Base-by-base conservation (phyloP, 1,284 basidiomycete species). In the Grifola frondosa region DNA sequence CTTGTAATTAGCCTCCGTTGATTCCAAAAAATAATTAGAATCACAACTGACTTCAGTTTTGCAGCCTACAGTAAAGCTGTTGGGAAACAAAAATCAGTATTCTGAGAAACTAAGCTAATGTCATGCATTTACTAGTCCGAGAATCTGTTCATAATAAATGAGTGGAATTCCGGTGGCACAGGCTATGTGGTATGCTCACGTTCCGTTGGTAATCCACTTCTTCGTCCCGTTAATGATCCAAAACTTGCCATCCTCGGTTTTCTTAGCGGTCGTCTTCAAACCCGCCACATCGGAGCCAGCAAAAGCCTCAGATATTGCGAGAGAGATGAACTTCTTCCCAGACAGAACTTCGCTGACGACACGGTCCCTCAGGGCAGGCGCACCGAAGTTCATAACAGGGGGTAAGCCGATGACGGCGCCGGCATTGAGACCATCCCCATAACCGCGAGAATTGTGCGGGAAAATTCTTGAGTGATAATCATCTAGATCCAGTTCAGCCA, bases 261-360 rank as follows among this genome's bases (percentile, higher is more conserved):
- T 88, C 43, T 72, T 80, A 3, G 95, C 95, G 9, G 81, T 87
- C 4, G 88, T 92, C 62, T 82, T 78, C 40, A 93, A 65, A 29
- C 88, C 86, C 59, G 82, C 75, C 23, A 97, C 92, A 60, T 96
- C 93, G 46, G 88, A 91, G 10, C 94, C 94, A 3, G 94, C 95
- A 54, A 91, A 91, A 0, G 95, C 92, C 48, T 68, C 66, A 0
- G 65, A 64, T 36, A 68, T 68, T 33, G 94, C 56, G 11, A 98
- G 74, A 49, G 82, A 81, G 33, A 86, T 80, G 57, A 81, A 83
- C 64, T 88, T 93, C 65, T 87, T 84, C 1, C 64, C 65, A 3
- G 59, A 56, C 29, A 98, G 72, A 6, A 95, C 81, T 22, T 91
- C 91, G 20, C 87, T 84, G n/a, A 95, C 73, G 37, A 97, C 73